phyloP scores from a whole-genome alignment of 257 asterid genomes.

The Hygrophila difformis region DNA sequence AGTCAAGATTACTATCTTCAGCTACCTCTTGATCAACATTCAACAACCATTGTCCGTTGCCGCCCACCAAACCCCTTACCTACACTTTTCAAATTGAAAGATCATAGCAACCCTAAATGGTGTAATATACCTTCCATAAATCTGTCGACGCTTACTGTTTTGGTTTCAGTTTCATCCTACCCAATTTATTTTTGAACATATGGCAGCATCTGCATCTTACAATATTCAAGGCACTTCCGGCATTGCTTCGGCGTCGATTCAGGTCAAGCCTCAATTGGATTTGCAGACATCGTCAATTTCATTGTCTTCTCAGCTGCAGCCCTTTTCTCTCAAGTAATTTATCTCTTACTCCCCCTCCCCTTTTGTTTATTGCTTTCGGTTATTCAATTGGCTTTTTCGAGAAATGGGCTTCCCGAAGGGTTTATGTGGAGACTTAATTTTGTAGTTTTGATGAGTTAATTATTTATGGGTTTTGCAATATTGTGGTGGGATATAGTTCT shows the following conservation, averaged over 20 bases:
- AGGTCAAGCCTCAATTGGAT: conserved; percentile 15
- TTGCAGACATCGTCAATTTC: conserved; percentile 27
- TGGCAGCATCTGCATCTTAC: conserved; percentile 37
- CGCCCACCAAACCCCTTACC: too few relatives aligned
- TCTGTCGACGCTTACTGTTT: too few relatives aligned
- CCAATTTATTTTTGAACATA: conserved; percentile 1
- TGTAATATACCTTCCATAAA: too few relatives aligned
- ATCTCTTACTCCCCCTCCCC: not conserved
- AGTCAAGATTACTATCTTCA: too few relatives aligned
- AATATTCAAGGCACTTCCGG: conserved; percentile 16
- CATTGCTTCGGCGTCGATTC: conserved; percentile 14
- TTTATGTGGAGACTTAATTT: not conserved
- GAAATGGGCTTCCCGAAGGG: not conserved
- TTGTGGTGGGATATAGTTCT: not conserved
- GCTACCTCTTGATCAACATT: too few relatives aligned
- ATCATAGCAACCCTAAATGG: too few relatives aligned
- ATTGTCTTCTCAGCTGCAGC: conserved; percentile 42
- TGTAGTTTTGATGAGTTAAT: too few relatives aligned
- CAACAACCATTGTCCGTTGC: too few relatives aligned
- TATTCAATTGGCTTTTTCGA: not conserved
- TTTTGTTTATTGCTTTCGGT: not conserved
- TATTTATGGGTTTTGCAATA: conserved; percentile 8
- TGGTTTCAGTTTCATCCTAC: too few relatives aligned
- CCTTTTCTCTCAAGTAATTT: conserved; percentile 35
- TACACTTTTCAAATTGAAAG: too few relatives aligned